phyloP scores from a whole-genome alignment of 2,329 filamentous ascomycete genomes.

The Madurella mycetomatis region DNA sequence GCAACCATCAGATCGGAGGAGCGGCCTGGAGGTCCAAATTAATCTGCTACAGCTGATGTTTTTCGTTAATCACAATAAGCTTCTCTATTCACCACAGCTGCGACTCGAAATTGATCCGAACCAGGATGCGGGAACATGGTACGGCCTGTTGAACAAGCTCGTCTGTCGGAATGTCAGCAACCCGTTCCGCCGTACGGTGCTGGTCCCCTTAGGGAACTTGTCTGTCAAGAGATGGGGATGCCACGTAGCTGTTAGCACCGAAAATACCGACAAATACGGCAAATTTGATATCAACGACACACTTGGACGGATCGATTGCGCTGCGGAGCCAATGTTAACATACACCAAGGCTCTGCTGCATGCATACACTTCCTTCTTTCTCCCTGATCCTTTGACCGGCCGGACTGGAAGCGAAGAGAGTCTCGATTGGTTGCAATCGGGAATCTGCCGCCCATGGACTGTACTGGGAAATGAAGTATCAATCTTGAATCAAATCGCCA shows the following conservation, averaged over 20 bases:
- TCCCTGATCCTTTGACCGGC: constrained; percentile 55
- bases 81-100: constrained; percentile 48
- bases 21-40: constrained; percentile 27
- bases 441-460: constrained; percentile 47
- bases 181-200: constrained; percentile 40
- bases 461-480: neutral
- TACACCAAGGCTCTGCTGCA: constrained; percentile 57
- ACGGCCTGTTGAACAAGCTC: constrained; percentile 56
- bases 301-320: constrained; percentile 53
- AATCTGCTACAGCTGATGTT: constrained; percentile 45
- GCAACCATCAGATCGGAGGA: constrained; percentile 5
- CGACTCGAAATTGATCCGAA: constrained; percentile 47
- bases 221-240: constrained; percentile 16
- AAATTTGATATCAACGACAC: constrained; percentile 51
- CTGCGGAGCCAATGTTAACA: constrained; percentile 50
- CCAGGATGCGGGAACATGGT: constrained; percentile 57
- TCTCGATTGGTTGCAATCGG: constrained; percentile 45
- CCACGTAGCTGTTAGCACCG: constrained; percentile 42
- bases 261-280: constrained; percentile 37
- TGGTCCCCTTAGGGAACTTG: constrained; percentile 47
- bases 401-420: constrained; percentile 60
- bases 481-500: constrained; percentile 4
- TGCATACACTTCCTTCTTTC: constrained; percentile 53
- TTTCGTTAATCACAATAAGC: constrained; percentile 15
- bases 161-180: constrained; percentile 47